A percentile compares a stretch with the other conserved stretches of the same genome.
These are phyloP conservation scores for Metarhizium rileyi DNA, from an alignment of 2,329 filamentous ascomycete genomes.

Conservation along the genomic window DNA sequence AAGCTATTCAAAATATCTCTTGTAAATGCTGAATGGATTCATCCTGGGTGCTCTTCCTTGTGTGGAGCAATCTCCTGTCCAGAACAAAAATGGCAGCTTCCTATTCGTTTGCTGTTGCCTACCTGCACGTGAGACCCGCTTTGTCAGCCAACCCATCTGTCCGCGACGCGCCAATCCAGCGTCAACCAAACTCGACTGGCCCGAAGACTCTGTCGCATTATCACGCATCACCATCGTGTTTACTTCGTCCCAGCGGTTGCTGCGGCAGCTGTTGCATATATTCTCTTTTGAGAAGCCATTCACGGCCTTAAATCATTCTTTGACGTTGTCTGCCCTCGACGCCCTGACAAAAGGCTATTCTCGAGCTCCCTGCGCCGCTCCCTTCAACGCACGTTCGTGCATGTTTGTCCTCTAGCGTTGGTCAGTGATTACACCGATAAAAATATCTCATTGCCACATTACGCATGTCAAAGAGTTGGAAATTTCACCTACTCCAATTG, in stretches of 20 bases:
- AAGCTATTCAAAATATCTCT: neutral
- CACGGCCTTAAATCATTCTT: neutral
- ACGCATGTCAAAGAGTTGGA: neutral
- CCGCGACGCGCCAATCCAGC: constrained; percentile 10
- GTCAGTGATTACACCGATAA: neutral
- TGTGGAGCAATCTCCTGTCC: constrained; percentile 3
- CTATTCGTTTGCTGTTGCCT: constrained; percentile 1
- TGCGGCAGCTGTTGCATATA: neutral
- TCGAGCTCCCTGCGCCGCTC: neutral
- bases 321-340: neutral
- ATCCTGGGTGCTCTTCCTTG: constrained; percentile 1
- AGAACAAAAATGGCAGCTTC: neutral
- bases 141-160: neutral
- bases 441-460: neutral
- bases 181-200: constrained; percentile 4
- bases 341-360: neutral
- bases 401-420: neutral
- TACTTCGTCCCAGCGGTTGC: neutral
- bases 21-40: constrained; percentile 2
- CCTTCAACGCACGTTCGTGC: constrained; percentile 2
- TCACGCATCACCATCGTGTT: constrained; percentile 3
- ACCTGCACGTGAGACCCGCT: constrained; percentile 6
- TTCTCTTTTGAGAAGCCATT: neutral
- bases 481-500: neutral
- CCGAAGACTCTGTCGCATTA: constrained; percentile 2